Evolutionary conservation across 306 rosid genomes (phyloP).

Genomic region (Pyrus betulifolia): DNA sequence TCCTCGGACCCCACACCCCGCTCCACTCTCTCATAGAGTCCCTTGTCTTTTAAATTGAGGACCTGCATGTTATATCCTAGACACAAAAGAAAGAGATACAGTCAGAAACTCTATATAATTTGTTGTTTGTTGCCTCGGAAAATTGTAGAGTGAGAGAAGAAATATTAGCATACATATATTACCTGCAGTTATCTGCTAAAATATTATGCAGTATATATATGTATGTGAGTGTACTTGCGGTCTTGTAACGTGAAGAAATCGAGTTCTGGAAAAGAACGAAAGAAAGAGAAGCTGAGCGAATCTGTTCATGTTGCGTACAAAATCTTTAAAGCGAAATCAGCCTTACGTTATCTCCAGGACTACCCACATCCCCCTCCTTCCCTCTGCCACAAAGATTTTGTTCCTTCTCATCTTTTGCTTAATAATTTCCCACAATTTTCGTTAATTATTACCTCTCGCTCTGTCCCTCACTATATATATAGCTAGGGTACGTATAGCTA

Average conservation of each 20-base stretch:
- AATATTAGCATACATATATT: background rate
- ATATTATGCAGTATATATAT: too few relatives aligned
- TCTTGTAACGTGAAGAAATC: background rate
- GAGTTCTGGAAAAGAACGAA: background rate
- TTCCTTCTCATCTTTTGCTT: conserved; percentile 12
- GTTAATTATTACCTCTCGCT: conserved; percentile 4
- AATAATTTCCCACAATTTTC: too few relatives aligned
- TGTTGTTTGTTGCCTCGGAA: background rate
- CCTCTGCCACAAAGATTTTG: conserved; percentile 38
- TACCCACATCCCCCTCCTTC: conserved; percentile 13
- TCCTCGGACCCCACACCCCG: background rate
- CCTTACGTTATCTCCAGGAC: conserved; percentile 47
- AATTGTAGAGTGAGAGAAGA: background rate
- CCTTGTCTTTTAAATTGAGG: conserved; percentile 49
- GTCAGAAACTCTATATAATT: conserved; percentile 6
- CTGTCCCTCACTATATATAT: background rate
- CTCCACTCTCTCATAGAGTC: background rate
- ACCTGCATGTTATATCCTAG: conserved; percentile 43
- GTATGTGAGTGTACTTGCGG: background rate
- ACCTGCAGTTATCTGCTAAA: background rate
- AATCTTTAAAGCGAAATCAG: conserved; percentile 61
- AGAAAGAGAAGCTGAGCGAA: background rate
- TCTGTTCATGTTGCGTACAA: conserved; percentile 48
- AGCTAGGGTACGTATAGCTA: background rate
- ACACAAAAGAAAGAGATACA: background rate